Percentiles rank a stretch among this genome's conserved stretches.
These are phyloP conservation scores for Dissophora ornata DNA, from an alignment of 192 early-diverging fungal genomes.

Conservation along the genomic window DNA sequence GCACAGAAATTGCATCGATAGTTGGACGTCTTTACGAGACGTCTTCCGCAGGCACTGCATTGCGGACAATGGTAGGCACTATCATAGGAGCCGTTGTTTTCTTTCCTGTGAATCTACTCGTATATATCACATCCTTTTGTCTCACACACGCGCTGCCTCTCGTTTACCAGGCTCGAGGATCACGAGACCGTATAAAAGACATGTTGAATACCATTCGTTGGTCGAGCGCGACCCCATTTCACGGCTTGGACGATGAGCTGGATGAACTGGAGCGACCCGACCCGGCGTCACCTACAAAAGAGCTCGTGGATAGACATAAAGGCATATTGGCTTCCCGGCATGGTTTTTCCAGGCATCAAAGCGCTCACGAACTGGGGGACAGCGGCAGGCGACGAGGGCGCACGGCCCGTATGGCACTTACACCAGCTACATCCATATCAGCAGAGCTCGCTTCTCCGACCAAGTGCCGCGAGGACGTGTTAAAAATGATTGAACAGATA, in stretches of 20 bases:
- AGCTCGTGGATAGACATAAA: slow-evolving; percentile 17
- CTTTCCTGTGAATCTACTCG: too few species aligned
- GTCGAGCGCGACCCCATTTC: background rate
- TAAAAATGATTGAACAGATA: slow-evolving; percentile 48
- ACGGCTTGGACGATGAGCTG: slow-evolving; percentile 9
- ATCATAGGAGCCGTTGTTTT: background rate
- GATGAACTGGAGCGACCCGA: slow-evolving; percentile 17
- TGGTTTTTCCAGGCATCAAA: slow-evolving; percentile 4
- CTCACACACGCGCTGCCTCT: too few species aligned
- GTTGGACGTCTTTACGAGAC: slow-evolving; percentile 35
- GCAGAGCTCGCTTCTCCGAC: background rate
- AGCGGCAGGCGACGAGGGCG: slow-evolving; percentile 8
- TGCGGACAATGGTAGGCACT: slow-evolving; percentile 21
- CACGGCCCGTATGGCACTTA: background rate
- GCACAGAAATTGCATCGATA: slow-evolving; percentile 39
- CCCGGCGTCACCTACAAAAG: slow-evolving; percentile 35
- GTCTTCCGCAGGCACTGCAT: slow-evolving; percentile 28
- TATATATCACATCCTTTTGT: background rate
- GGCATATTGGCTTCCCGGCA: background rate
- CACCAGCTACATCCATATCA: background rate
- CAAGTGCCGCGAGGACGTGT: slow-evolving; percentile 22
- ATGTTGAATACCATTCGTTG: slow-evolving; percentile 36
- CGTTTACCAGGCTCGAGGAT: slow-evolving; percentile 3
- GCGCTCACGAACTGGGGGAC: slow-evolving; percentile 7
- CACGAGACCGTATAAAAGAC: slow-evolving; percentile 31